Conservation (phyloP, 176 grass and related monocot species). For the Carex cristatella region DNA sequence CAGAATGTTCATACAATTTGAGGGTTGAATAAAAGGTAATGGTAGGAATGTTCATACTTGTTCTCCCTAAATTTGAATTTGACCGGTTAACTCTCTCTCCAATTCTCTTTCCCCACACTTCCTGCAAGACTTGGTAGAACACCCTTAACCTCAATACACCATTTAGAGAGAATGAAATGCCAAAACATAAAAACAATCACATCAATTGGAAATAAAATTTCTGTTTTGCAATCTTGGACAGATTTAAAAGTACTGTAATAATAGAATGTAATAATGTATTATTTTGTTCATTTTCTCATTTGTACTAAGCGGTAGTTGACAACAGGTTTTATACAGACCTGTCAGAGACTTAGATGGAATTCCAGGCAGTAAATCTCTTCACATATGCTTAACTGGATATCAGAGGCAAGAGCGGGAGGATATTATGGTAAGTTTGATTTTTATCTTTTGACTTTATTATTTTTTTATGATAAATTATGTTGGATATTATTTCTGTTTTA, state of each 20-base stretch:
- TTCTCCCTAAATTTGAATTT: not conserved
- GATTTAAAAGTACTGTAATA: not conserved
- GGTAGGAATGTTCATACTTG: not conserved
- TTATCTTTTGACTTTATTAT: not conserved
- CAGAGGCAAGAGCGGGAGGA: constrained; percentile 55
- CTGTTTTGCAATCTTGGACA: not conserved
- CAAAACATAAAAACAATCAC: not conserved
- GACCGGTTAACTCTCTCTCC: not conserved
- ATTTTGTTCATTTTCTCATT: not conserved
- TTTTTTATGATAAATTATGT: not conserved
- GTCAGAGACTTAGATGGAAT: constrained; percentile 63
- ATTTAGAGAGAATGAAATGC: not conserved
- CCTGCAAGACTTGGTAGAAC: not conserved
- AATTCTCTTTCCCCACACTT: not conserved
- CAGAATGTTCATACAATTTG: not conserved
- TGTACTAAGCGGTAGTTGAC: not conserved
- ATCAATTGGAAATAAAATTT: not conserved
- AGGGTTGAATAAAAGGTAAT: not conserved
- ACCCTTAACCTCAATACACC: not conserved
- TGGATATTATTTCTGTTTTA: not conserved
- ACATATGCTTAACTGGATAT: constrained; percentile 79
- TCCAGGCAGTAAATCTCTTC: constrained; percentile 41
- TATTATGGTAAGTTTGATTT: constrained; percentile 54
- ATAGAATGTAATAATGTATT: not conserved
- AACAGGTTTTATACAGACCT: constrained; percentile 66